Percentiles rank a stretch among this genome's conserved stretches.
Conservation (phyloP, 2,329 filamentous ascomycete species). For the Tolypocladium guangdongense region DNA sequence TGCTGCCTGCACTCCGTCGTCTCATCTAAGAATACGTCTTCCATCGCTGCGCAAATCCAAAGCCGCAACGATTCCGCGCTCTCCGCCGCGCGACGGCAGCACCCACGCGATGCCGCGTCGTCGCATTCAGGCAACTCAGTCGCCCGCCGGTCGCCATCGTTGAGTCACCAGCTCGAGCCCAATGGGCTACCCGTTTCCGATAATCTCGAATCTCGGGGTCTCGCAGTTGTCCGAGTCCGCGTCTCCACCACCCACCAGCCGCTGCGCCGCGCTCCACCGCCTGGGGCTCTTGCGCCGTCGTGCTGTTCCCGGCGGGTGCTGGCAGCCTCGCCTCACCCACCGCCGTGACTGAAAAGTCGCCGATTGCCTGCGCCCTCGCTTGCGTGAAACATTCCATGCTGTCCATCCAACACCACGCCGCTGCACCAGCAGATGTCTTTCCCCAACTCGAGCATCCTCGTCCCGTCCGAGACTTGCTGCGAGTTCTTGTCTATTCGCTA, state of each 20-base stretch:
- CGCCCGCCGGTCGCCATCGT: background rate
- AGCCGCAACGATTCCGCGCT: no score
- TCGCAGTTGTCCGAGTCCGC: conserved; percentile 7
- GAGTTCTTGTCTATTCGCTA: background rate
- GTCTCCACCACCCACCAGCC: background rate
- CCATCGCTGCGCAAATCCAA: background rate
- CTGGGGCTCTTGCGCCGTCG: background rate
- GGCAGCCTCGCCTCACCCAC: no score
- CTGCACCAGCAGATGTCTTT: background rate
- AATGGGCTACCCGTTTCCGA: background rate
- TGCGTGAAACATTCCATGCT: background rate
- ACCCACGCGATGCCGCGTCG: no score
- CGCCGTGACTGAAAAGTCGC: background rate
- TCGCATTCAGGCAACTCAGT: background rate
- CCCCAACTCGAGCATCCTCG: background rate
- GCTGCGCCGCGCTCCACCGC: background rate
- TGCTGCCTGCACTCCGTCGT: background rate
- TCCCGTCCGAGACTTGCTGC: background rate
- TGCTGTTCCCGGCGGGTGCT: background rate
- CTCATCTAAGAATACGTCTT: background rate
- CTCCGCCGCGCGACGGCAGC: no score
- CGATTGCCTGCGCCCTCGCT: background rate
- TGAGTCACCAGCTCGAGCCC: background rate
- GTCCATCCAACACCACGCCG: background rate
- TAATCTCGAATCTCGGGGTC: conserved; percentile 2